Evolutionary conservation across 495 filamentous ascomycete species (phyloP), one percentile per base, ranked within the genome.

Genomic region (Aspergillus conjunctus): DNA sequence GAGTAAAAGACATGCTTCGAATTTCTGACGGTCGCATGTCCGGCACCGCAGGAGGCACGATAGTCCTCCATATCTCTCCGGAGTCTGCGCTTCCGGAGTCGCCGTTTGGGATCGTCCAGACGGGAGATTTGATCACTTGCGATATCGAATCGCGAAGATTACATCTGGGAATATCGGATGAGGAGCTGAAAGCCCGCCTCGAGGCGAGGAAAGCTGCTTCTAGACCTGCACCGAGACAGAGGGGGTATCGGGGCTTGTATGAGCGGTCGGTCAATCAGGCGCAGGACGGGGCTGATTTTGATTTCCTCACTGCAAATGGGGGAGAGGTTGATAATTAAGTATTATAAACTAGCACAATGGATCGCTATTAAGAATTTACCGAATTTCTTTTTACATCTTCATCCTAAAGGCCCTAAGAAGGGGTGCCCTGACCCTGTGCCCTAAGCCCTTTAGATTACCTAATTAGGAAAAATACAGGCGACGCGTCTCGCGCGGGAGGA

Each of bases 1-100:
- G 87, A 0, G 84, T 88, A 0, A 70, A 69, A 45, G 87, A 89
- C 68, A 90, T 90, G 87, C 68, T 90, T 41, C 73, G 87, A 0
- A 68, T 90, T 1, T 86, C 83, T 0, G 87, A 90, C 64, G 87
- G 87, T 0, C 69, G 87, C 12, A 88, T 90, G 85, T 85, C 82
- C 37, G 87, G 87, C 0, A 90, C 87, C 0, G 87, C 87, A 0
- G 86, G 85, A 0, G 87, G 87, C 1, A 89, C 85, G 0, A 86
- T 90, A n/a, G 75, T 87, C 0, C 71, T 90, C 41, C 87, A 89
- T 67, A 77, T 89, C 3, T 82, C 81, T 17, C 87, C 87, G 0
- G 87, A 90, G 68, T 79, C 82, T 34, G 85, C 77, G 5, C 66
- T 85, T 34, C 80, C 83, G 9, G 74, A 65, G 32, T 82, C 77